Percentiles rank a stretch among this genome's conserved stretches.
These are phyloP conservation scores for Strobilomyces confusus DNA, from an alignment of 768 basidiomycete genomes.

Conservation along the genomic window DNA sequence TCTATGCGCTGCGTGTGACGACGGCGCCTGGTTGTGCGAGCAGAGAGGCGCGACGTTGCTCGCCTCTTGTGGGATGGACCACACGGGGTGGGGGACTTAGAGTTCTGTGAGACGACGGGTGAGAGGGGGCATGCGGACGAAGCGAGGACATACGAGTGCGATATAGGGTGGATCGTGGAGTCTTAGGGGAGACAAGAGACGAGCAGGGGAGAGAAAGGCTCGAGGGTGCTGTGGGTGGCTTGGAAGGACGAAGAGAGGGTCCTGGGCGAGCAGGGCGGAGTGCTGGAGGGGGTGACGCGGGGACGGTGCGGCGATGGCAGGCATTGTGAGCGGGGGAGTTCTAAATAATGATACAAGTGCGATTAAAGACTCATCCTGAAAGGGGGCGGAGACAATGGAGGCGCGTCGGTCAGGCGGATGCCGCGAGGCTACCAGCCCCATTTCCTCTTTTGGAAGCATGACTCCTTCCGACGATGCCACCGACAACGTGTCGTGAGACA, in stretches of 20 bases:
- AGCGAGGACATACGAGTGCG: conserved; percentile 17
- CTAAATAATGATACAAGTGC: conserved; percentile 36
- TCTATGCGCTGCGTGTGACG: conserved; percentile 42
- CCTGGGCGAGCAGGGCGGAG: conserved; percentile 9
- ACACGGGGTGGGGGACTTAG: conserved; percentile 39
- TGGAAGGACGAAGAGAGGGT: conserved; percentile 2
- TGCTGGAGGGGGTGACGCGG: conserved; percentile 31
- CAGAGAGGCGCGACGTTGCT: conserved; percentile 27
- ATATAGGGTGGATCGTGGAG: conserved; percentile 28
- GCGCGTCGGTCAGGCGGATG: conserved; percentile 10
- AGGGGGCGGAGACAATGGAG: conserved; percentile 22
- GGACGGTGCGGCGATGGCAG: conserved; percentile 41
- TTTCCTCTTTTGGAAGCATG: conserved; percentile 25
- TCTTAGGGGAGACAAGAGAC: conserved; percentile 37
- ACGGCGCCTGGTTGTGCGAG: conserved; percentile 40
- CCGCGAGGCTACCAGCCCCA: conserved; percentile 20
- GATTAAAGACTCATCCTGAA: conserved; percentile 27
- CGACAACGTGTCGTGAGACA: neutral
- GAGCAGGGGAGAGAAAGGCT: conserved; percentile 26
- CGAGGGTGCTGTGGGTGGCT: conserved; percentile 15
- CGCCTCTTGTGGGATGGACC: conserved; percentile 36
- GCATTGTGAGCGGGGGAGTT: conserved; percentile 26
- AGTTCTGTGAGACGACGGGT: conserved; percentile 28
- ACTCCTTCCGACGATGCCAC: conserved; percentile 8
- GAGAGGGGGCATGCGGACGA: neutral